Conservation (phyloP, 441 rosid species). For the Corymbia calophylla region DNA sequence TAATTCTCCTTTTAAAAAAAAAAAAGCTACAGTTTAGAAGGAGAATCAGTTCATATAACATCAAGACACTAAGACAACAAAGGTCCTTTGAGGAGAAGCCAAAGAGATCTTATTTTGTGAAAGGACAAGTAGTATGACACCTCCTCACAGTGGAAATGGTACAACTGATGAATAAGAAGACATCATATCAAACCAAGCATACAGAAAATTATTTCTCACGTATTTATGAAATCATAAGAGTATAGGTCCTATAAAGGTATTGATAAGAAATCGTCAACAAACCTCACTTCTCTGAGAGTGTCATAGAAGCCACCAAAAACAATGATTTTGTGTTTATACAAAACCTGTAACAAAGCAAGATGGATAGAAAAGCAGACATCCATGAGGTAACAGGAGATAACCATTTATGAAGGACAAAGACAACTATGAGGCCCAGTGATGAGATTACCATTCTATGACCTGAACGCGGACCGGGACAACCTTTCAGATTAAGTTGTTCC, state of each 20-base stretch:
- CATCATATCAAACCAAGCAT: not conserved
- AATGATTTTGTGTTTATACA: conserved; percentile 91
- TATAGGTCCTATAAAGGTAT: not conserved
- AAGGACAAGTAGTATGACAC: not conserved
- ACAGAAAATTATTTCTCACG: not conserved
- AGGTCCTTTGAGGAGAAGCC: not conserved
- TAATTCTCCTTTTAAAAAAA: not conserved
- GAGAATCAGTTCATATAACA: not conserved
- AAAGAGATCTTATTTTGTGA: not conserved
- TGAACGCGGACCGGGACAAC: conserved; percentile 88
- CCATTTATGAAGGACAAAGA: conserved; percentile 5
- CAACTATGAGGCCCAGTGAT: not conserved
- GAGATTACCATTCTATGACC: conserved; percentile 94
- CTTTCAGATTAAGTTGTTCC: conserved; percentile 90
- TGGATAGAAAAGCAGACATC: not conserved
- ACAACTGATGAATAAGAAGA: not conserved
- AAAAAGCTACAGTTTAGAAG: not conserved
- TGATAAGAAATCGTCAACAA: conserved; percentile 21
- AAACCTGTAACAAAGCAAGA: conserved; percentile 42
- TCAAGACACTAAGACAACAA: not conserved
- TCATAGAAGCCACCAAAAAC: conserved; percentile 98
- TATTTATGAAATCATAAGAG: not conserved
- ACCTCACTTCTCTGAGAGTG: conserved; percentile 99
- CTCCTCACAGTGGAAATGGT: not conserved
- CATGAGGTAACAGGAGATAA: not conserved